A percentile compares a stretch with the other conserved stretches of the same genome.
Conservation (phyloP, 352 stramenopile genomes). For the Globisporangium cystogenes region DNA sequence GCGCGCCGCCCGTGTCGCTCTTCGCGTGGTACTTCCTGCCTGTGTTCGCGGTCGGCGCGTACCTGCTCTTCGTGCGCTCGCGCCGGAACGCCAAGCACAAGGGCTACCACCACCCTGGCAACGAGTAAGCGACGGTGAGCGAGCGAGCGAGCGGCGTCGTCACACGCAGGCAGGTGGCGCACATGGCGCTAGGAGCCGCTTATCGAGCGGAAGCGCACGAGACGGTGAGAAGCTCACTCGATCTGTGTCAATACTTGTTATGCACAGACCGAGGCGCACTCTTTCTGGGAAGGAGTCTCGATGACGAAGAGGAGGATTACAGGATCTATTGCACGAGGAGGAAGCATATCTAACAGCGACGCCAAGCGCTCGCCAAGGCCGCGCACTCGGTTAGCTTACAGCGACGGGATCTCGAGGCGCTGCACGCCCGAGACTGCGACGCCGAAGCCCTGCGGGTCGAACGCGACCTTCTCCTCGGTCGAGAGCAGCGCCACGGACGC, state of each 20-base stretch:
- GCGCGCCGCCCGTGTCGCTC: conserved; percentile 54
- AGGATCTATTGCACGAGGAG: neutral
- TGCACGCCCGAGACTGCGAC: conserved; percentile 31
- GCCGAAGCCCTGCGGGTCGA: conserved; percentile 69
- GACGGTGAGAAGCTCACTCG: no score
- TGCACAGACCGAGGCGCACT: neutral
- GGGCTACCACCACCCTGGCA: conserved; percentile 8
- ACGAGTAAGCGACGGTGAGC: neutral
- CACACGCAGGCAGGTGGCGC: neutral
- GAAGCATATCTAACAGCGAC: neutral
- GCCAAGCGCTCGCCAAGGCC: no score
- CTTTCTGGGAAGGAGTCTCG: no score
- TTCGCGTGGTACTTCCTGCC: conserved; percentile 82
- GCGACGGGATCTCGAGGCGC: neutral
- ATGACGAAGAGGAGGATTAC: neutral
- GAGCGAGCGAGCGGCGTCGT: neutral
- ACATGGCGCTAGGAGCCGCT: no score
- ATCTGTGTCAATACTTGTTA: neutral
- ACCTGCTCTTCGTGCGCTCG: conserved; percentile 59
- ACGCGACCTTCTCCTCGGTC: conserved; percentile 24
- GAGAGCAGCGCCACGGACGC: conserved; percentile 48
- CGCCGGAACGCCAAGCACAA: conserved; percentile 15
- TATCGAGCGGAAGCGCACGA: neutral
- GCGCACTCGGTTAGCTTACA: neutral
- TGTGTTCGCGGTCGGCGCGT: conserved; percentile 52